Base-by-base conservation (phyloP, 2,329 filamentous ascomycete species). In the Penicillium verrucosum region DNA sequence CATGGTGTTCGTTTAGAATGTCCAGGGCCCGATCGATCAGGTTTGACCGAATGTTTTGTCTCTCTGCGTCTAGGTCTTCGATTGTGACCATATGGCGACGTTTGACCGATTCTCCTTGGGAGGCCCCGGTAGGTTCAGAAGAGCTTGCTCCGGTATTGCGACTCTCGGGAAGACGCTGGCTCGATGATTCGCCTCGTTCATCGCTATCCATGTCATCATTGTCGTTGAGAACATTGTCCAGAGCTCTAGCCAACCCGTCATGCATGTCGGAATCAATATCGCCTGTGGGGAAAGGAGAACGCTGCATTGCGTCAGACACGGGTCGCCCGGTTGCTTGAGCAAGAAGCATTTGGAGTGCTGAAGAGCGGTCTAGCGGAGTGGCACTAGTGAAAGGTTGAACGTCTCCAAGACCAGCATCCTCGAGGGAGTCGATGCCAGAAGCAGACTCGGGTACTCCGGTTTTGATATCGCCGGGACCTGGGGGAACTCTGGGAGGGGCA, bases 1-100 rank as follows among this genome's bases (percentile, higher is more conserved):
- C 87, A 14, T 92, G 88, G 65, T 97, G 92, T 37, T 88, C 87
- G 70, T 93, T 89, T 51, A 99, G 86, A 34, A 97, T 86, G 67
- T 97, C 92, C 23, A 99, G 80, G 62, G 90, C 96, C 56, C 91
- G 89, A 65, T 97, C 92, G 57, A 97, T 92, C 53, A 97, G 76
- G 54, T 90, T 87, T 21, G 85, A 81, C 38, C 90, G 85, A 40
- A 97, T 79, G n/a, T 81, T 82, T 5, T 82, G 80, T 44, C 94
- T 86, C 71, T 90, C 84, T 34, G 84, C 83, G 60, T 96, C 90
- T 7, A 99, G 80, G 62, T 92, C 88, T 56, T 97, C 90, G 56
- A 92, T 81, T 0, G 89, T 89, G 32, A 67, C 63, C 32, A 75
- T 59, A 50, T 75, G 68, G 18, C 72, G 73, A 36, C 67, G 65